Percentiles rank a stretch among this genome's conserved stretches.
These are phyloP conservation scores for Fusarium lateritium DNA, from an alignment of 2,329 filamentous ascomycete genomes.

Conservation along the genomic window DNA sequence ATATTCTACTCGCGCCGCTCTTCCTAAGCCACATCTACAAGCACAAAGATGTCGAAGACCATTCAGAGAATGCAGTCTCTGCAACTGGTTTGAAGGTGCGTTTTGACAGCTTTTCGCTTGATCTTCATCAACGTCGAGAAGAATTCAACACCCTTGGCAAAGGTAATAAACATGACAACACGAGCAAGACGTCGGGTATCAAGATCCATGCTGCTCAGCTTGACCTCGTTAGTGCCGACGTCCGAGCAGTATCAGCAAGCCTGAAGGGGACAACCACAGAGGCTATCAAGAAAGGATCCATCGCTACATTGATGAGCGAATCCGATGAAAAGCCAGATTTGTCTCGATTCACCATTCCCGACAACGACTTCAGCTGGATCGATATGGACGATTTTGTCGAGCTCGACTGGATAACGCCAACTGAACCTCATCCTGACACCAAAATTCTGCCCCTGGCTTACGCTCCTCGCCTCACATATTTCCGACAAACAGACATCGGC, in stretches of 20 bases:
- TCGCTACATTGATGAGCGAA: conserved; percentile 66
- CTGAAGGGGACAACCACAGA: conserved; percentile 86
- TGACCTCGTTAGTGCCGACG: conserved; percentile 91
- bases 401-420: conserved; percentile 93
- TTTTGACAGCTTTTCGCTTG: conserved; percentile 96
- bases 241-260: conserved; percentile 92
- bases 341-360: conserved; percentile 93
- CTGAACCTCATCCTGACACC: conserved; percentile 90
- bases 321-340: conserved; percentile 76
- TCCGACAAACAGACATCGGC: conserved; percentile 94
- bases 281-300: conserved; percentile 75
- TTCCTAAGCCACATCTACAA: conserved; percentile 99
- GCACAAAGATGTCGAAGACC: conserved; percentile 94
- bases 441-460: conserved; percentile 94
- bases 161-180: conserved; percentile 79
- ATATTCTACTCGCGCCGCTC: conserved; percentile 88
- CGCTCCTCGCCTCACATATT: conserved; percentile 96
- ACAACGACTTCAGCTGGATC: conserved; percentile 96
- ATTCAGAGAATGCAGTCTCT: conserved; percentile 81
- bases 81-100: conserved; percentile 97
- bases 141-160: conserved; percentile 88
- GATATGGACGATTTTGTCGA: conserved; percentile 99
- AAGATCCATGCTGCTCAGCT: conserved; percentile 95
- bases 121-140: conserved; percentile 93
- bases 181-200: conserved; percentile 84